These are phyloP conservation scores for Pascua guehoae DNA, from an alignment of 1,284 basidiomycete species.

Conservation along the genomic window DNA sequence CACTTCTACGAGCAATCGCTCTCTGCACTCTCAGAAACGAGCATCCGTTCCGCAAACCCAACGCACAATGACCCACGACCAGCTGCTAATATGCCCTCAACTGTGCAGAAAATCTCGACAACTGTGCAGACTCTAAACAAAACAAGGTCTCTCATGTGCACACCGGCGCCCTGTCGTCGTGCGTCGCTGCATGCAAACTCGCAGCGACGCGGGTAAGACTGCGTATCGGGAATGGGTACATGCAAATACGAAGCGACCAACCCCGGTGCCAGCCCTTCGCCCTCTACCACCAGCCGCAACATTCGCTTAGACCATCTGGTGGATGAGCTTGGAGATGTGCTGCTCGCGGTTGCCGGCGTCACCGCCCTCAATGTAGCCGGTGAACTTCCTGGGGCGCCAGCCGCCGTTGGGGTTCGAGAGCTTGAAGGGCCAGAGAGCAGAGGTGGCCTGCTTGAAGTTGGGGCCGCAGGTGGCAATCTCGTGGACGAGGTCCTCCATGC, in stretches of 20 bases:
- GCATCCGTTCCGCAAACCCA: too few relatives aligned
- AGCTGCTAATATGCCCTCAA: too few relatives aligned
- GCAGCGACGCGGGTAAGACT: too few relatives aligned
- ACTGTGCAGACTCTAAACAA: too few relatives aligned
- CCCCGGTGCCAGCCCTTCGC: constrained; percentile 25
- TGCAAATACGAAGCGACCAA: constrained; percentile 27
- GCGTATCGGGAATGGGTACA: constrained; percentile 25
- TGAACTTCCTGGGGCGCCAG: constrained; percentile 96
- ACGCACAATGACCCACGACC: too few relatives aligned
- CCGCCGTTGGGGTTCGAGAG: constrained; percentile 98
- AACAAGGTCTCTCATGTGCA: too few relatives aligned
- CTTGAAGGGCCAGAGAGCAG: constrained; percentile 99
- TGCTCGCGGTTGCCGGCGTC: constrained; percentile 89
- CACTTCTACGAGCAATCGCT: too few relatives aligned
- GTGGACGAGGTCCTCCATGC: constrained; percentile 94
- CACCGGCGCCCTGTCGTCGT: too few relatives aligned
- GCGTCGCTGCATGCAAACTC: too few relatives aligned
- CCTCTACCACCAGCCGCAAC: constrained; percentile 11
- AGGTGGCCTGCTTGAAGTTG: constrained; percentile 97
- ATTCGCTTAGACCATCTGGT: constrained; percentile 81
- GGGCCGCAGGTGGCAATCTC: constrained; percentile 94
- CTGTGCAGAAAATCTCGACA: too few relatives aligned
- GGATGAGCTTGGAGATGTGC: constrained; percentile 95
- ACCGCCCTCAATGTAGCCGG: constrained; percentile 87
- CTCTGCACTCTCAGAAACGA: too few relatives aligned